phyloP scores from a whole-genome alignment of 306 rosid species.

The Rosa rugosa region DNA sequence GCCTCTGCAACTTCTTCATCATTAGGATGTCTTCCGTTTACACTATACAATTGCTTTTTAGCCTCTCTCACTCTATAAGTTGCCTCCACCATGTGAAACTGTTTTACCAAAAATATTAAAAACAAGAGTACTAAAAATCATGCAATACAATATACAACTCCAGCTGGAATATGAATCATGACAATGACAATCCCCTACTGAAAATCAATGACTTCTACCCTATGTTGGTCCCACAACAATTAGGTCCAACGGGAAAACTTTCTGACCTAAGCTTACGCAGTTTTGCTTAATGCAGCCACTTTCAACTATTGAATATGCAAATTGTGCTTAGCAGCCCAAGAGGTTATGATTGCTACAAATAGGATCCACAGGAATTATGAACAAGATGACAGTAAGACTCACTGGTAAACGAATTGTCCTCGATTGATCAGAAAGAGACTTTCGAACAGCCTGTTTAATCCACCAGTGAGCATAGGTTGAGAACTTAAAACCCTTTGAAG shows the following conservation, averaged over 20 bases:
- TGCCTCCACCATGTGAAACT: conserved; percentile 98
- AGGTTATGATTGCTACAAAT: background rate
- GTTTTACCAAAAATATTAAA: conserved; percentile 35
- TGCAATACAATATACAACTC: background rate
- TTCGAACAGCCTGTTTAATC: conserved; percentile 93
- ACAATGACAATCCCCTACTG: background rate
- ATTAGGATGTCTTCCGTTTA: conserved; percentile 76
- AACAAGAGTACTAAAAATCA: conserved; percentile 17
- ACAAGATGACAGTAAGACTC: conserved; percentile 34
- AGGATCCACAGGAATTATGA: conserved; percentile 2
- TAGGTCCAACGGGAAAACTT: background rate
- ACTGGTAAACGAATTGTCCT: conserved; percentile 94
- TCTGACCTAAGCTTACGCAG: background rate
- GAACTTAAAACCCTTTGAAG: conserved; percentile 94
- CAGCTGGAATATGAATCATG: background rate
- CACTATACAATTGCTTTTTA: conserved; percentile 64
- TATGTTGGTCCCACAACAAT: background rate
- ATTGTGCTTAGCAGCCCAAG: background rate
- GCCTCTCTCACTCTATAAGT: conserved; percentile 89
- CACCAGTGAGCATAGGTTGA: conserved; percentile 99
- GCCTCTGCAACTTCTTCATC: conserved; percentile 86
- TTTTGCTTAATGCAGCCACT: background rate
- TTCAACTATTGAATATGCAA: background rate
- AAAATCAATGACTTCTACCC: conserved; percentile 7
- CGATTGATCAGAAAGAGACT: conserved; percentile 84